A percentile compares a stretch with the other conserved stretches of the same genome.
Conservation (phyloP, 306 rosid species). For the Leucaena leucocephala region DNA sequence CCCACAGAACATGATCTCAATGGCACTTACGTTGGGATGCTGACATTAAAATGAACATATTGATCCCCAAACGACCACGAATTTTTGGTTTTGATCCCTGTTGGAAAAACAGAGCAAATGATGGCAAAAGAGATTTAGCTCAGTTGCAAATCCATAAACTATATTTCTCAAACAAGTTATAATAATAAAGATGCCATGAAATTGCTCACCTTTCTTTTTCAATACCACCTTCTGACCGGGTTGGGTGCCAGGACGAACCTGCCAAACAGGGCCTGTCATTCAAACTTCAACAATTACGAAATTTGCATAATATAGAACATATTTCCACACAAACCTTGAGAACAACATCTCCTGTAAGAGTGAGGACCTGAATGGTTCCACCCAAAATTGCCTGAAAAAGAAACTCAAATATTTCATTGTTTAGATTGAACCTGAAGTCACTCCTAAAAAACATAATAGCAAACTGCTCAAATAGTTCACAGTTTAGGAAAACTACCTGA, state of each 20-base stretch:
- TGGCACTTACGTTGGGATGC: conserved; percentile 72
- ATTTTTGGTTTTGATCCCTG: conserved; percentile 76
- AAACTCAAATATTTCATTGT: not conserved
- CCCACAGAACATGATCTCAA: conserved; percentile 1
- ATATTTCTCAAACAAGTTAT: not conserved
- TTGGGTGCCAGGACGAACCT: conserved; percentile 91
- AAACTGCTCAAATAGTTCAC: conserved; percentile 11
- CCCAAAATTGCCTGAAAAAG: conserved; percentile 79
- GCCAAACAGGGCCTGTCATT: conserved; percentile 28
- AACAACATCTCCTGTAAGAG: conserved; percentile 87
- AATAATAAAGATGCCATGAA: conserved; percentile 22
- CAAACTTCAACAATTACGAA: conserved; percentile 23
- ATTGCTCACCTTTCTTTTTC: conserved; percentile 83
- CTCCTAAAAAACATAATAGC: not conserved
- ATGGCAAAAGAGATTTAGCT: conserved; percentile 12
- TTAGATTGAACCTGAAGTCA: not conserved
- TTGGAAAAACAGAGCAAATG: conserved; percentile 12
- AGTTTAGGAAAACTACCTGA: conserved; percentile 56
- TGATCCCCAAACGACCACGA: conserved; percentile 80
- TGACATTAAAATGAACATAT: conserved; percentile 81
- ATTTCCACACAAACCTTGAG: conserved; percentile 65
- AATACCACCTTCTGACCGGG: conserved; percentile 90
- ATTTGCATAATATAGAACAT: conserved; percentile 13
- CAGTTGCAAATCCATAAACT: conserved; percentile 6
- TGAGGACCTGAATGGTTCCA: conserved; percentile 88